A percentile compares a stretch with the other conserved stretches of the same genome.
These are phyloP conservation scores for Erythrobasidium hasegawianum DNA, from an alignment of 1,284 basidiomycete species.

Conservation along the genomic window DNA sequence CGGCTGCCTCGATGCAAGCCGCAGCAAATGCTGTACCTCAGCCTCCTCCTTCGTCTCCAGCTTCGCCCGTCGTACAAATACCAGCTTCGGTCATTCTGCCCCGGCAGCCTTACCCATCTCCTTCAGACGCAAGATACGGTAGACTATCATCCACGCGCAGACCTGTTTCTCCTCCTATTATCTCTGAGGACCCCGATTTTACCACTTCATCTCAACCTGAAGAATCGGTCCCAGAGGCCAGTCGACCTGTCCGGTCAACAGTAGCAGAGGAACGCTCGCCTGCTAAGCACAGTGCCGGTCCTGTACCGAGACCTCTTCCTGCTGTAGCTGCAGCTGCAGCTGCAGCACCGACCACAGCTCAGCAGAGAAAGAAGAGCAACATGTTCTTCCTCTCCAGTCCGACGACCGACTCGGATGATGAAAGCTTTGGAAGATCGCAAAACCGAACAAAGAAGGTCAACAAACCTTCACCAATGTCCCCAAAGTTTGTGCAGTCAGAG, in stretches of 20 bases:
- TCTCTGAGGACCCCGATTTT: background rate
- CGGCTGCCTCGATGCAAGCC: constrained; percentile 12
- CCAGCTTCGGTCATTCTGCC: constrained; percentile 26
- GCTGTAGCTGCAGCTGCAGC: too few relatives aligned
- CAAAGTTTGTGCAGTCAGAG: too few relatives aligned
- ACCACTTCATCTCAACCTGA: background rate
- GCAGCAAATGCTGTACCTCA: constrained; percentile 11
- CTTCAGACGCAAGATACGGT: constrained; percentile 11
- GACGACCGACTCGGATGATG: constrained; percentile 42
- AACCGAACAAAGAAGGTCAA: background rate
- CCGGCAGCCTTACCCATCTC: constrained; percentile 20
- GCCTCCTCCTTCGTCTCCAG: constrained; percentile 31
- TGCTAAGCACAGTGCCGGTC: too few relatives aligned
- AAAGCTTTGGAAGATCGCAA: background rate
- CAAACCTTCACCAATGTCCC: background rate
- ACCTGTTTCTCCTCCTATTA: constrained; percentile 13
- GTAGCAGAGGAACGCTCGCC: too few relatives aligned
- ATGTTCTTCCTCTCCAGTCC: constrained; percentile 45
- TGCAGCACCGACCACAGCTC: too few relatives aligned
- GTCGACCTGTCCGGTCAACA: too few relatives aligned
- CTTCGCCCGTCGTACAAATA: constrained; percentile 11
- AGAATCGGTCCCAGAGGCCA: background rate
- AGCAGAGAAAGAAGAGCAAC: constrained; percentile 36
- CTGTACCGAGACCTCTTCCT: too few relatives aligned
- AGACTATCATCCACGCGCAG: constrained; percentile 7